Base-by-base conservation (phyloP, 768 basidiomycete genomes). In the Russula lepida region DNA sequence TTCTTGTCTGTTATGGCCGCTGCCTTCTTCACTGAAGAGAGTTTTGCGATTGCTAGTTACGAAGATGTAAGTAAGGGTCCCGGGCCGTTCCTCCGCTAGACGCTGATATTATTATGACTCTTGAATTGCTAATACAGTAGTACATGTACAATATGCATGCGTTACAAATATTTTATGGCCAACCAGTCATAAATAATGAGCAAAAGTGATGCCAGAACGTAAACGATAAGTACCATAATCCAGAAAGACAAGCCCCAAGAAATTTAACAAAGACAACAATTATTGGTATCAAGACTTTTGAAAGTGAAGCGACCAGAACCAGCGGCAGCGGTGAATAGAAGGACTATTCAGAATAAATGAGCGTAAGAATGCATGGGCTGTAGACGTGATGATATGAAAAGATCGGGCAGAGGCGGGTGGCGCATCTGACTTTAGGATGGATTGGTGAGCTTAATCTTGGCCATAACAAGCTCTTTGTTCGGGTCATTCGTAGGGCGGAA, bases 1-100 rank as follows among this genome's bases (percentile, higher is more conserved):
- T 33, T 27, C 33, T 44, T 95, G 60, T 12, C 12, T 13, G 51
- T 15, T 27, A 23, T 21, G 21, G 37, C 3, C 9, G 12, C 27
- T 6, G 8, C 19, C n/a, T 28, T 19, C 35, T 54, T 54, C 39
- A 28, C 46, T 15, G 46, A 51, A 50, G 49, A 32, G n/a, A n/a
- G 28, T 50, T n/a, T n/a, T n/a, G 30, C 30, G 30, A 12, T 50
- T 50, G 27, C 49, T 19, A 32, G 28, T 21, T 19, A 13, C 2
- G n/a, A 6, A 13, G 33, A 35, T 33, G 30, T 12, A n/a, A n/a
- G n/a, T n/a, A n/a, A n/a, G n/a, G n/a, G n/a, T n/a, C n/a, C n/a
- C n/a, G n/a, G n/a, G n/a, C n/a, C n/a, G n/a, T n/a, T n/a, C n/a
- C n/a, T n/a, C n/a, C n/a, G n/a, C n/a, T n/a, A n/a, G n/a, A n/a